phyloP scores from a whole-genome alignment of 805 yeast genomes.

The Yamadazyma akitaensis region DNA sequence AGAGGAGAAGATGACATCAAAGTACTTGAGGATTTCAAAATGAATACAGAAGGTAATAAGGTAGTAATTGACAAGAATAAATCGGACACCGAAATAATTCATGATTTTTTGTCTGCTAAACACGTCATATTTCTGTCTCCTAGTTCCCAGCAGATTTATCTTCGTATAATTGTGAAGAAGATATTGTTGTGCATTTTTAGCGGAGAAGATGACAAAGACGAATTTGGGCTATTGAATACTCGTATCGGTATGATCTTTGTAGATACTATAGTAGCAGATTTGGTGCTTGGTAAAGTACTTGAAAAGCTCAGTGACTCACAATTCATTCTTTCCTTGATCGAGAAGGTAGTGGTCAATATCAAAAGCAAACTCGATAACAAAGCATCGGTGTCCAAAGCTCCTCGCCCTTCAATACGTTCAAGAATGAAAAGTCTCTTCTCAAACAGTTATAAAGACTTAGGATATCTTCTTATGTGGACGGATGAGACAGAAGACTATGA shows the following conservation, averaged over 20 bases:
- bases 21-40: constrained; percentile 13
- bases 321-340: constrained; percentile 21
- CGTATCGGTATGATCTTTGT: constrained; percentile 23
- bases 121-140: constrained; percentile 20
- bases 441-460: constrained; percentile 12
- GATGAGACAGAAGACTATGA: constrained; percentile 7
- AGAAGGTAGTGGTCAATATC: constrained; percentile 9
- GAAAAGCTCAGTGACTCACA: constrained; percentile 23
- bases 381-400: neutral
- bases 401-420: constrained; percentile 3
- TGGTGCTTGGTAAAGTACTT: constrained; percentile 24
- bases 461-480: constrained; percentile 12
- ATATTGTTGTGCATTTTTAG: constrained; percentile 18
- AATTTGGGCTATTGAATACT: constrained; percentile 17
- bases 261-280: constrained; percentile 25
- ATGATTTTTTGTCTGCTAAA: constrained; percentile 13
- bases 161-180: constrained; percentile 21
- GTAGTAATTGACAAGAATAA: constrained; percentile 3
- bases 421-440: constrained; percentile 9
- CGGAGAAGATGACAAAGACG: constrained; percentile 4
- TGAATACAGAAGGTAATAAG: neutral
- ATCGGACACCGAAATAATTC: constrained; percentile 9
- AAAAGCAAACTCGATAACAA: constrained; percentile 6
- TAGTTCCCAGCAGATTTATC: constrained; percentile 16
- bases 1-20: constrained; percentile 12